Percentiles rank a stretch among this genome's conserved stretches.
These are phyloP conservation scores for Hamamelis virginiana DNA, from an alignment of 164 flowering plant species.

Conservation along the genomic window DNA sequence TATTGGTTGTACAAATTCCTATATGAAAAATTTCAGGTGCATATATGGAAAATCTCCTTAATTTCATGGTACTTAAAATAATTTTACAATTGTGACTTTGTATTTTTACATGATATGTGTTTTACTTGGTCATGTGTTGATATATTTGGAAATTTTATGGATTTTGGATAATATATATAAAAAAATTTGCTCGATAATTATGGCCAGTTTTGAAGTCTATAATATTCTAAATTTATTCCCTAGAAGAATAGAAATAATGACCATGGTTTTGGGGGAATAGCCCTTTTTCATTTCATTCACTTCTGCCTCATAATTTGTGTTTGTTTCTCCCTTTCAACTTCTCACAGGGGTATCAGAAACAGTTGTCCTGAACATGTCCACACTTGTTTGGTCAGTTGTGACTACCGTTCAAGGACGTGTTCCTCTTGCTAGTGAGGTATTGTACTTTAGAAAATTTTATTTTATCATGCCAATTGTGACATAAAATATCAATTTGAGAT, in stretches of 20 bases:
- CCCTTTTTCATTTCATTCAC: not conserved
- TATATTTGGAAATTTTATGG: too few species aligned
- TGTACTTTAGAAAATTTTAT: not conserved
- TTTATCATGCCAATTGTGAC: not conserved
- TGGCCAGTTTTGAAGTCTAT: too few species aligned
- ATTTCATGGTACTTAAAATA: not conserved
- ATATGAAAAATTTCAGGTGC: not conserved
- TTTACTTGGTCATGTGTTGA: too few species aligned
- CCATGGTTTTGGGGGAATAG: not conserved
- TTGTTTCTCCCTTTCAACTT: conserved; percentile 5
- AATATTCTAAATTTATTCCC: too few species aligned
- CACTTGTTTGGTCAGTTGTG: conserved; percentile 90
- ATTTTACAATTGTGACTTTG: too few species aligned
- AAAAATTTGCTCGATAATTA: too few species aligned
- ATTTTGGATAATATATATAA: too few species aligned
- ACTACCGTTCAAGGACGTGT: conserved; percentile 89
- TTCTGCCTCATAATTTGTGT: not conserved
- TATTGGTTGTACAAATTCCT: not conserved
- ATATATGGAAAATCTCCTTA: not conserved
- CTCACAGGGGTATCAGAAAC: conserved; percentile 87
- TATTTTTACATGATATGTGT: too few species aligned
- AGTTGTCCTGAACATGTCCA: conserved; percentile 91
- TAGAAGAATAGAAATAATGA: too few species aligned
- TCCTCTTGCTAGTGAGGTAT: conserved; percentile 97
- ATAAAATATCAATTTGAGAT: not conserved